A percentile compares a stretch with the other conserved stretches of the same genome.
These are phyloP conservation scores for Arthrobotrys sphaeroides DNA, from an alignment of 2,329 filamentous ascomycete species.

Conservation along the genomic window DNA sequence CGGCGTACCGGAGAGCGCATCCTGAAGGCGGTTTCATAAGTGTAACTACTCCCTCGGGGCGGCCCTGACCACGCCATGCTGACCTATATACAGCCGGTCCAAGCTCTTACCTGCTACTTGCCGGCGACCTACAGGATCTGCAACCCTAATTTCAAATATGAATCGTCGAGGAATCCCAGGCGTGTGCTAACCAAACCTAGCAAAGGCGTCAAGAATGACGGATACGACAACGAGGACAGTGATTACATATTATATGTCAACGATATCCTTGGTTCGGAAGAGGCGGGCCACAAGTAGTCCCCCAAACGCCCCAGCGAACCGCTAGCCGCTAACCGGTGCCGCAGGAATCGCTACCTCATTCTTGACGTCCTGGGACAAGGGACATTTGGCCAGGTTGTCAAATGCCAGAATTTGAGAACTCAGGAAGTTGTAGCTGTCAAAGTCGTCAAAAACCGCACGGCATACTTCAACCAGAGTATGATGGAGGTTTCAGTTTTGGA, in stretches of 20 bases:
- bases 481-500: constrained; percentile 99
- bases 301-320: not conserved
- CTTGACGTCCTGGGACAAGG: constrained; percentile 96
- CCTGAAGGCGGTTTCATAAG: constrained; percentile 98
- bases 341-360: constrained; percentile 65
- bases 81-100: constrained; percentile 74
- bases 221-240: constrained; percentile 98
- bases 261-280: constrained; percentile 95
- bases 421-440: constrained; percentile 99
- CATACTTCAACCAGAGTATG: constrained; percentile 99
- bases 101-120: constrained; percentile 91
- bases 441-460: constrained; percentile 98
- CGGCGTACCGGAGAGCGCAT: constrained; percentile 89
- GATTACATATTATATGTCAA: constrained; percentile 99
- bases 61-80: constrained; percentile 3
- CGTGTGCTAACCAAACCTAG: constrained; percentile 97
- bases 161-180: constrained; percentile 94
- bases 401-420: constrained; percentile 97
- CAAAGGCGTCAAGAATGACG: constrained; percentile 98
- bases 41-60: constrained; percentile 64
- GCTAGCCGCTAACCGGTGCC: not conserved
- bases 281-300: constrained; percentile 92
- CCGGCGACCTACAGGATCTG: constrained; percentile 97
- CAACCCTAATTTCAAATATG: constrained; percentile 98
- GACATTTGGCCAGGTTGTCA: constrained; percentile 98